Evolutionary conservation across 495 filamentous ascomycete species (phyloP).

Genomic region (Penicillium canariense): DNA sequence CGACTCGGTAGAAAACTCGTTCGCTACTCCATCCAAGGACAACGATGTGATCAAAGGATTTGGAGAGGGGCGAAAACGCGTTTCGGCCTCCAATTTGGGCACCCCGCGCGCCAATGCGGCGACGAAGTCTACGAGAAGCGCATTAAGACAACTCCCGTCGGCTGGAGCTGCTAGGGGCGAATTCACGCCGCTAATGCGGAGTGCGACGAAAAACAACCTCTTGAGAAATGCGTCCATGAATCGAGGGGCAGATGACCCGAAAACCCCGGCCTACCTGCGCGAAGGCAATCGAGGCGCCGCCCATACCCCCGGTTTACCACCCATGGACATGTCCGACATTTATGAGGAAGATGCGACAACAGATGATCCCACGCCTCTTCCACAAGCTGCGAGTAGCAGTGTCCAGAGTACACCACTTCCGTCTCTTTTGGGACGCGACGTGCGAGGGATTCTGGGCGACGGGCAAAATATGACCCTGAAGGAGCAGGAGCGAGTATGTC

Average conservation of each 20-base stretch:
- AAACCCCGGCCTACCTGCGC: conserved; percentile 69
- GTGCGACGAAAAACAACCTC: conserved; percentile 76
- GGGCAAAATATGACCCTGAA: conserved; percentile 79
- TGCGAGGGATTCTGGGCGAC: conserved; percentile 63
- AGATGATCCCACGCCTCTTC: conserved; percentile 61
- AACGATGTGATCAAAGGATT: conserved; percentile 67
- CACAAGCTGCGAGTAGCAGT: conserved; percentile 74
- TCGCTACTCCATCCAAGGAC: conserved; percentile 80
- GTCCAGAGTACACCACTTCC: conserved; percentile 76
- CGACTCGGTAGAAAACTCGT: conserved; percentile 80
- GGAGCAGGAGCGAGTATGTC: conserved; percentile 82
- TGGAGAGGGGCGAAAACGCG: conserved; percentile 56
- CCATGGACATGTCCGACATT: conserved; percentile 58
- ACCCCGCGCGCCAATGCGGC: conserved; percentile 66
- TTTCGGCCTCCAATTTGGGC: conserved; percentile 52
- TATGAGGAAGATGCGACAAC: conserved; percentile 62
- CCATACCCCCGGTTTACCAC: conserved; percentile 62
- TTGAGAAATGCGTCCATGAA: conserved; percentile 51
- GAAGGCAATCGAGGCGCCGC: conserved; percentile 58
- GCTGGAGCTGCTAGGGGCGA: conserved; percentile 64
- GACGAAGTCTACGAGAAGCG: conserved; percentile 38
- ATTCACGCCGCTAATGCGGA: conserved; percentile 92
- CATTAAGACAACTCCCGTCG: conserved; percentile 65
- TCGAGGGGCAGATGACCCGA: conserved; percentile 54
- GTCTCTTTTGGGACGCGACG: conserved; percentile 56